Percentiles rank a stretch among this genome's conserved stretches.
Evolutionary conservation across 805 yeast genomes (phyloP).

Genomic region (Teunomyces stri): DNA sequence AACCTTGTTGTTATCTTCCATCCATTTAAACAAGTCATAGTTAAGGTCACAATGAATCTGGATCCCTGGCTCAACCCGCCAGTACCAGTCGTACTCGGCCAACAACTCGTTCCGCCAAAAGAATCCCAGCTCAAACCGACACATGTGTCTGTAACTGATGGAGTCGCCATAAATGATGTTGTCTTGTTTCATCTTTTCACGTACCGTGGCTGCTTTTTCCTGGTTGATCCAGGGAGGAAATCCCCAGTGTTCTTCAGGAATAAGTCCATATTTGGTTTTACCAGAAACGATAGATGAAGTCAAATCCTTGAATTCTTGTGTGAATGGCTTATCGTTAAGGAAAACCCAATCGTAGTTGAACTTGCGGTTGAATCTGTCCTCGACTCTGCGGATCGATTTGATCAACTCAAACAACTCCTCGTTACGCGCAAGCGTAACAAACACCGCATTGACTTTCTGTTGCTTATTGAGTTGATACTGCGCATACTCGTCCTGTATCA

Average conservation of each 20-base stretch:
- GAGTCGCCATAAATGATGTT: constrained; percentile 71
- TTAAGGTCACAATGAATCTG: constrained; percentile 78
- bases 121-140: constrained; percentile 87
- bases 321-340: constrained; percentile 81
- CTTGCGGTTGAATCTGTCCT: constrained; percentile 81
- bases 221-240: constrained; percentile 81
- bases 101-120: constrained; percentile 75
- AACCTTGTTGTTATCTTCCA: constrained; percentile 71
- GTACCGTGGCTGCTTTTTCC: constrained; percentile 62
- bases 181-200: constrained; percentile 56
- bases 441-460: constrained; percentile 66
- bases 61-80: constrained; percentile 93
- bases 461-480: constrained; percentile 12
- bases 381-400: constrained; percentile 69
- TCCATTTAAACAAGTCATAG: constrained; percentile 79
- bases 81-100: constrained; percentile 78
- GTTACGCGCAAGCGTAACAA: constrained; percentile 78
- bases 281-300: constrained; percentile 81
- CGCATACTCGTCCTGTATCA: constrained; percentile 7
- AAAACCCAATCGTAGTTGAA: constrained; percentile 94
- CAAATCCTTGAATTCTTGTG: constrained; percentile 72
- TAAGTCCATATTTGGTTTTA: constrained; percentile 67
- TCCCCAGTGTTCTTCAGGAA: constrained; percentile 83
- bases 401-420: constrained; percentile 60
- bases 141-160: constrained; percentile 85